These are phyloP conservation scores for Termitomyces sp. DNA, from an alignment of 768 basidiomycete species.

Conservation along the genomic window DNA sequence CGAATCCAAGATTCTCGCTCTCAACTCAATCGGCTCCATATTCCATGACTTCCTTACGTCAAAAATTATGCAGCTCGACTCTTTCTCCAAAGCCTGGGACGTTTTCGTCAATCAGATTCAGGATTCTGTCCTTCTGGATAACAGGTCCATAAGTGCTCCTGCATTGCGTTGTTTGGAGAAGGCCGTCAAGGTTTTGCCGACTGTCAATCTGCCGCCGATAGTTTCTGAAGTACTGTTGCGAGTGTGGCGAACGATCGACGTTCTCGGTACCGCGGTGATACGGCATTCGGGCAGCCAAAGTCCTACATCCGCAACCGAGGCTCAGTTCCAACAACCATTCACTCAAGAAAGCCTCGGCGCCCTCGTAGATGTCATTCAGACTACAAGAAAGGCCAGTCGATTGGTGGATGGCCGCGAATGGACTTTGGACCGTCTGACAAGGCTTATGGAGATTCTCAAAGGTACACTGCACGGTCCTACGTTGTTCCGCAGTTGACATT, in stretches of 20 bases:
- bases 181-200: slow-evolving; percentile 60
- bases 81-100: slow-evolving; percentile 73
- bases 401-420: slow-evolving; percentile 56
- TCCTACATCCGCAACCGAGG: slow-evolving; percentile 18
- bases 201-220: slow-evolving; percentile 42
- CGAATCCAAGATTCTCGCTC: slow-evolving; percentile 83
- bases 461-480: slow-evolving; percentile 32
- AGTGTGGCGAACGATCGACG: slow-evolving; percentile 70
- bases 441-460: slow-evolving; percentile 79
- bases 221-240: slow-evolving; percentile 50
- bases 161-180: slow-evolving; percentile 83
- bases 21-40: slow-evolving; percentile 82
- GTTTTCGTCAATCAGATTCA: slow-evolving; percentile 73
- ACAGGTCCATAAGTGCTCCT: slow-evolving; percentile 73
- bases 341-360: slow-evolving; percentile 88
- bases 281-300: slow-evolving; percentile 23
- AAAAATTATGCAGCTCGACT: slow-evolving; percentile 70
- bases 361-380: slow-evolving; percentile 70
- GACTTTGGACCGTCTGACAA: slow-evolving; percentile 59
- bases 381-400: slow-evolving; percentile 52
- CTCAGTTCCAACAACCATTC: slow-evolving; percentile 43
- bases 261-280: slow-evolving; percentile 57
- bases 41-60: slow-evolving; percentile 75
- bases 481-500: not conserved
- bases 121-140: slow-evolving; percentile 66